Evolutionary conservation across 83 land plant genomes (phyloP).

Genomic region (Picea abies): DNA sequence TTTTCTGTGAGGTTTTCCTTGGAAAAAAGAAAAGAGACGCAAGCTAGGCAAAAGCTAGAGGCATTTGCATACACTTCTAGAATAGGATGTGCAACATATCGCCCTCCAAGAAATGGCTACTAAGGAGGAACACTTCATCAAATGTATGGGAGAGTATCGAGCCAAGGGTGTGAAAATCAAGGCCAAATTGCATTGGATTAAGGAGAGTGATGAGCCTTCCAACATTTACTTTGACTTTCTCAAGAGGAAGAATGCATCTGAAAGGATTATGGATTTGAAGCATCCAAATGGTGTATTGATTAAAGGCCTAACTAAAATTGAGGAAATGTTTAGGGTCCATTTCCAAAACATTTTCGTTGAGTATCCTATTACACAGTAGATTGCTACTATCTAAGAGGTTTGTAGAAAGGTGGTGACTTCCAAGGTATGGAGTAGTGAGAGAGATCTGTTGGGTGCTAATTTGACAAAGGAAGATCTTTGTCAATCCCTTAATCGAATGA

Average conservation of each 20-base stretch:
- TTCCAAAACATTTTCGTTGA: background rate
- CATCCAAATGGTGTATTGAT: too few species aligned
- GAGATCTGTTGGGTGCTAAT: too few species aligned
- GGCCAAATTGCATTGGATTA: background rate
- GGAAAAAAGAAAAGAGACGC: background rate
- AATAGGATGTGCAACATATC: background rate
- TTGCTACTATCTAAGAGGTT: too few species aligned
- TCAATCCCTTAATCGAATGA: too few species aligned
- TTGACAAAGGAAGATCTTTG: too few species aligned
- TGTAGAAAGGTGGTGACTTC: too few species aligned
- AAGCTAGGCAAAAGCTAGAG: background rate
- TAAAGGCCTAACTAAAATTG: too few species aligned
- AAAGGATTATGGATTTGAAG: too few species aligned
- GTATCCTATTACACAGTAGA: too few species aligned
- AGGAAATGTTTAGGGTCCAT: background rate
- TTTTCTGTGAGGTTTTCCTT: too few species aligned
- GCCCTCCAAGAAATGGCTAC: background rate
- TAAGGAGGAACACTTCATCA: background rate
- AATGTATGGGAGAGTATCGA: background rate
- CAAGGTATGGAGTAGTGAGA: too few species aligned
- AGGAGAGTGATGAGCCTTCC: background rate
- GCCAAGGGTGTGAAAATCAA: background rate
- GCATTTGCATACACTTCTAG: background rate
- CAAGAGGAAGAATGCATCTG: too few species aligned
- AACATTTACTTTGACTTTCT: background rate